Conservation (phyloP, 768 basidiomycete species). For the Mycena vulgaris region DNA sequence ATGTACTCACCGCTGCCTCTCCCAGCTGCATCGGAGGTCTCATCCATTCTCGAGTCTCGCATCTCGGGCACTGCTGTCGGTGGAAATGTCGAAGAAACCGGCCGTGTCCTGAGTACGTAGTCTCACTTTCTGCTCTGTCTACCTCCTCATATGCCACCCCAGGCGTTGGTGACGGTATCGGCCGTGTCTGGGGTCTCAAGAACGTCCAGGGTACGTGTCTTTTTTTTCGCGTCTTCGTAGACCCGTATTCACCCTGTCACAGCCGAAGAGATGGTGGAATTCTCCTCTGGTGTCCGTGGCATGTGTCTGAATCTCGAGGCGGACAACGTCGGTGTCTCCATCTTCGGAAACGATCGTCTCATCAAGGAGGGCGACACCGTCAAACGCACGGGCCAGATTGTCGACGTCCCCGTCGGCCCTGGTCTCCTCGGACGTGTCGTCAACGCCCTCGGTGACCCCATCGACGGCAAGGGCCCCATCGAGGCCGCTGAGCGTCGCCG, state of each 20-base stretch:
- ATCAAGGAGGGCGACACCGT: slow-evolving; percentile 99
- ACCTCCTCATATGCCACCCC: slow-evolving; percentile 43
- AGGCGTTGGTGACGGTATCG: slow-evolving; percentile 99
- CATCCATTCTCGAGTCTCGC: slow-evolving; percentile 98
- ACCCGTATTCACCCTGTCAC: slow-evolving; percentile 46
- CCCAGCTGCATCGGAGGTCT: slow-evolving; percentile 97
- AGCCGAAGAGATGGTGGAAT: slow-evolving; percentile 99
- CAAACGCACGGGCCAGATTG: slow-evolving; percentile 99
- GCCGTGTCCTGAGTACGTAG: slow-evolving; percentile 93
- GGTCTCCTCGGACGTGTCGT: slow-evolving; percentile 98
- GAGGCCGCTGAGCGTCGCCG: slow-evolving; percentile 94
- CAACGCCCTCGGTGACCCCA: slow-evolving; percentile 99
- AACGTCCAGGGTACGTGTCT: slow-evolving; percentile 92
- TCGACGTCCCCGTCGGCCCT: slow-evolving; percentile 99
- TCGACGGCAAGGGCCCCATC: slow-evolving; percentile 99
- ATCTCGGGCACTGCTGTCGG: slow-evolving; percentile 93
- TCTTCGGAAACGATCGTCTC: slow-evolving; percentile 97
- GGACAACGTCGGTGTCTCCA: slow-evolving; percentile 99
- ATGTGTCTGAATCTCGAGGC: slow-evolving; percentile 99
- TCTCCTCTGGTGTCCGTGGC: slow-evolving; percentile 99
- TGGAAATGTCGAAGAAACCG: slow-evolving; percentile 98
- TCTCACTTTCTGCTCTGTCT: background rate
- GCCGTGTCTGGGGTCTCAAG: slow-evolving; percentile 98
- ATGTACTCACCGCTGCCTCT: slow-evolving; percentile 38
- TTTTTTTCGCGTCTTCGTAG: slow-evolving; percentile 31